Evolutionary conservation across 768 basidiomycete species (phyloP).

Genomic region (Boletus coccyginus): DNA sequence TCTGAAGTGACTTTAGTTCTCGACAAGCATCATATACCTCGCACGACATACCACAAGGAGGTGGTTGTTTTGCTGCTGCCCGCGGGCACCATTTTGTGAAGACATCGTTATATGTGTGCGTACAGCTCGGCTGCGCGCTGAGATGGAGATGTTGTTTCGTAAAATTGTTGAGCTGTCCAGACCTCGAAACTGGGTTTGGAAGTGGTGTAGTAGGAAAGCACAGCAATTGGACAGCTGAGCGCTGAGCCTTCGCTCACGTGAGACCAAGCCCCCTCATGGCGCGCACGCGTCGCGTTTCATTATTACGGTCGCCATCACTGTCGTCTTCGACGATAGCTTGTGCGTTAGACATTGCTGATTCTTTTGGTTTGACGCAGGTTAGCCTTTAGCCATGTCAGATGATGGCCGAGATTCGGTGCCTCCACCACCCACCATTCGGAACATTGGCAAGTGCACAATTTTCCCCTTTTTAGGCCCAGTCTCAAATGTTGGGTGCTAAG

Average conservation of each 20-base stretch:
- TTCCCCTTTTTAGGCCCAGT: neutral
- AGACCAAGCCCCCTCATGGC: neutral
- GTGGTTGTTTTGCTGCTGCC: constrained; percentile 31
- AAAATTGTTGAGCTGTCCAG: neutral
- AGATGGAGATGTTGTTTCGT: neutral
- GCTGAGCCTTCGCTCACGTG: constrained; percentile 17
- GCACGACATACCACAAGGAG: constrained; percentile 31
- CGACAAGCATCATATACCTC: neutral
- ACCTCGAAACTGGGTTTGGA: neutral
- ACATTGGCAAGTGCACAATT: constrained; percentile 34
- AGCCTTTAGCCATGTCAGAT: constrained; percentile 25
- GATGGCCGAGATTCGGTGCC: constrained; percentile 24
- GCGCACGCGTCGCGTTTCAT: constrained; percentile 12
- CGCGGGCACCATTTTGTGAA: constrained; percentile 24
- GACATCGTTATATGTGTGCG: constrained; percentile 17
- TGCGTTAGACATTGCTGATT: neutral
- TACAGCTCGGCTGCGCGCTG: neutral
- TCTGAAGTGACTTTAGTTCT: constrained; percentile 38
- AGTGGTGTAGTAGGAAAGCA: constrained; percentile 7
- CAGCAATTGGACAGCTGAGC: neutral
- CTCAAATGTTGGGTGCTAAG: constrained; percentile 31
- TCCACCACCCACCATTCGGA: constrained; percentile 36
- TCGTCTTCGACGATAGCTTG: neutral
- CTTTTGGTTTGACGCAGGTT: neutral
- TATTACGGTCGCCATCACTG: neutral